Evolutionary conservation across 371 early-diverging fungal genomes (phyloP).

Genomic region (Mortierella sp.): DNA sequence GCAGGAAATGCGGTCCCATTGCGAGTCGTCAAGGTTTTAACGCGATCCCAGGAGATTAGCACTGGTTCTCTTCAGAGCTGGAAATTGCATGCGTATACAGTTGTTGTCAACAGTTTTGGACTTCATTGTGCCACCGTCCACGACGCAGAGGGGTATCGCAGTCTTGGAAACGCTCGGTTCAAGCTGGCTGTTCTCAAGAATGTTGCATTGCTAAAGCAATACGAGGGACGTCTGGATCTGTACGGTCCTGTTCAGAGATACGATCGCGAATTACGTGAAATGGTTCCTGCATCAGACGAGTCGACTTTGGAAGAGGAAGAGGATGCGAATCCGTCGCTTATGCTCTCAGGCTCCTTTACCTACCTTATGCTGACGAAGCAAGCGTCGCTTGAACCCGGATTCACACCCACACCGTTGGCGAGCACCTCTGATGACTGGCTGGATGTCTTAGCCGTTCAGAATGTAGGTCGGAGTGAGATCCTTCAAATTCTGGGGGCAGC

Average conservation of each 20-base stretch:
- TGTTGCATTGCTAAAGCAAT: constrained; percentile 28
- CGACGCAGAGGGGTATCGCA: constrained; percentile 29
- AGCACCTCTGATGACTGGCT: constrained; percentile 45
- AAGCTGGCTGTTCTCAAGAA: constrained; percentile 36
- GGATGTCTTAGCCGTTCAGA: constrained; percentile 39
- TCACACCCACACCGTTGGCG: constrained; percentile 34
- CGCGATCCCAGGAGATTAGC: neutral
- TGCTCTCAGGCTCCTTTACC: constrained; percentile 31
- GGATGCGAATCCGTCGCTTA: constrained; percentile 6
- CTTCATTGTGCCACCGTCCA: constrained; percentile 39
- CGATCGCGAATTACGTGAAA: neutral
- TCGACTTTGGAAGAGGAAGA: neutral
- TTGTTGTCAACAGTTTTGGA: constrained; percentile 46
- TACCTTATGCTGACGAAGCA: constrained; percentile 42
- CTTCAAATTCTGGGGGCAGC: constrained; percentile 16
- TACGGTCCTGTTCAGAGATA: constrained; percentile 33
- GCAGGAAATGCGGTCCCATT: constrained; percentile 8
- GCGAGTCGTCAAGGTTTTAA: constrained; percentile 29
- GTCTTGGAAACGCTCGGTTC: constrained; percentile 35
- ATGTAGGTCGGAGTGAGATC: constrained; percentile 25
- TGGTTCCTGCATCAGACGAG: neutral
- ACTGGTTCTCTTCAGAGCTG: neutral
- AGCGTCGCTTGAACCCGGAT: constrained; percentile 34
- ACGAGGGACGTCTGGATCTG: constrained; percentile 18
- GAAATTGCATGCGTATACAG: constrained; percentile 12